These are phyloP conservation scores for Trichophyton schoenleinii DNA, from an alignment of 2,329 filamentous ascomycete species.

Conservation along the genomic window DNA sequence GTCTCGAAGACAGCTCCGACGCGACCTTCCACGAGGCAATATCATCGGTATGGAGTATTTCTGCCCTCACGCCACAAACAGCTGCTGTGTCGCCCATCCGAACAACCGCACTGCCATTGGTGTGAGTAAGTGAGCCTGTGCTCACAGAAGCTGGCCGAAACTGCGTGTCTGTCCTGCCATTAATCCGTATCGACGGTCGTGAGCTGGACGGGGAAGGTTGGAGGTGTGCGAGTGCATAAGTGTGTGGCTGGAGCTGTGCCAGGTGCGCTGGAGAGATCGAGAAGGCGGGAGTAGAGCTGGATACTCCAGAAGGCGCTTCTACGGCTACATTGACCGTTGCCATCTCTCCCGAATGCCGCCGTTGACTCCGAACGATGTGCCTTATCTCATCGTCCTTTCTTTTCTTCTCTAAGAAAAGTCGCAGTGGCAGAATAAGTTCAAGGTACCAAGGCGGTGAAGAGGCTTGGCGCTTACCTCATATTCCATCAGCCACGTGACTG, in stretches of 20 bases:
- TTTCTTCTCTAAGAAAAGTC: neutral
- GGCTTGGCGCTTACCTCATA: too few species aligned
- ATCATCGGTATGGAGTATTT: slow-evolving; percentile 63
- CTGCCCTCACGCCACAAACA: slow-evolving; percentile 83
- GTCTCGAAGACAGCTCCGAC: slow-evolving; percentile 20
- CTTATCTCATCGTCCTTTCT: neutral
- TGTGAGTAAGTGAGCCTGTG: slow-evolving; percentile 71
- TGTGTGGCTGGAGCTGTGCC: slow-evolving; percentile 76
- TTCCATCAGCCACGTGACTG: too few species aligned
- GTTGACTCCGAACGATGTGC: neutral
- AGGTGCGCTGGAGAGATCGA: slow-evolving; percentile 57
- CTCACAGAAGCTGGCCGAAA: slow-evolving; percentile 65
- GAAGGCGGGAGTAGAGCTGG: slow-evolving; percentile 29
- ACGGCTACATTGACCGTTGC: neutral
- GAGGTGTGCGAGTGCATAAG: slow-evolving; percentile 82
- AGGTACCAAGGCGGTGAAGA: neutral
- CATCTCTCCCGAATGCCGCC: neutral
- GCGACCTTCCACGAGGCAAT: slow-evolving; percentile 47
- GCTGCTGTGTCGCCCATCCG: slow-evolving; percentile 80
- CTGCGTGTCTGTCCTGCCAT: slow-evolving; percentile 60
- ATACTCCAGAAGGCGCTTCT: neutral
- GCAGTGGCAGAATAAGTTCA: slow-evolving; percentile 1
- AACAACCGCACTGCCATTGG: slow-evolving; percentile 80
- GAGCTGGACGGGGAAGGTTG: slow-evolving; percentile 42
- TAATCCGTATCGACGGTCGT: slow-evolving; percentile 57